Conservation (phyloP, 202 grass and related monocot species). For the Panicum hallii region DNA sequence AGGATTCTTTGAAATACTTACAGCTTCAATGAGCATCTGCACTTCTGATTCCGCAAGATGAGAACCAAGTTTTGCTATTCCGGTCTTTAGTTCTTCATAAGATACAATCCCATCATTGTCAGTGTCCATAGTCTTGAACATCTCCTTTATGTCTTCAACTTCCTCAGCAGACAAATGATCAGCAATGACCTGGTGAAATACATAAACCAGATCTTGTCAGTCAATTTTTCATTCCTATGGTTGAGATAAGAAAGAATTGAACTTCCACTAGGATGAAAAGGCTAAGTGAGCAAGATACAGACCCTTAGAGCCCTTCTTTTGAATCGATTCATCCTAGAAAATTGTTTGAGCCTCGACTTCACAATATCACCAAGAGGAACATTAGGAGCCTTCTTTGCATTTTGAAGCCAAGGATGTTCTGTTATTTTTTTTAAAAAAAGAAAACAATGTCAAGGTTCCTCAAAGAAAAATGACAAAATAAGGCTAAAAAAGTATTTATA, state of each 20-base stretch:
- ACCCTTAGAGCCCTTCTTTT: constrained; percentile 99
- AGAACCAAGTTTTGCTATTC: constrained; percentile 93
- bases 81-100: constrained; percentile 84
- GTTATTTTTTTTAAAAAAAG: constrained; percentile 27
- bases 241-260: constrained; percentile 34
- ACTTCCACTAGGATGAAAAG: constrained; percentile 27
- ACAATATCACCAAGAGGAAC: constrained; percentile 99
- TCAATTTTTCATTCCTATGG: constrained; percentile 32
- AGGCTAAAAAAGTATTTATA: not conserved
- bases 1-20: constrained; percentile 57
- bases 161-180: constrained; percentile 98
- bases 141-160: constrained; percentile 98
- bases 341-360: constrained; percentile 99
- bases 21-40: constrained; percentile 98
- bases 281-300: constrained; percentile 39
- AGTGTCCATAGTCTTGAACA: constrained; percentile 98
- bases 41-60: constrained; percentile 93
- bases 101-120: constrained; percentile 96
- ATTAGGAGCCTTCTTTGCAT: constrained; percentile 99
- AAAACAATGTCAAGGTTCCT: constrained; percentile 11
- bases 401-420: constrained; percentile 98
- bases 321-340: constrained; percentile 99
- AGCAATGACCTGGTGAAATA: constrained; percentile 78
- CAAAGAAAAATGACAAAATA: not conserved
- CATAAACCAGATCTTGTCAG: constrained; percentile 36